Evolutionary conservation across 768 basidiomycete species (phyloP).

Genomic region (Dacryopinax spathularia): DNA sequence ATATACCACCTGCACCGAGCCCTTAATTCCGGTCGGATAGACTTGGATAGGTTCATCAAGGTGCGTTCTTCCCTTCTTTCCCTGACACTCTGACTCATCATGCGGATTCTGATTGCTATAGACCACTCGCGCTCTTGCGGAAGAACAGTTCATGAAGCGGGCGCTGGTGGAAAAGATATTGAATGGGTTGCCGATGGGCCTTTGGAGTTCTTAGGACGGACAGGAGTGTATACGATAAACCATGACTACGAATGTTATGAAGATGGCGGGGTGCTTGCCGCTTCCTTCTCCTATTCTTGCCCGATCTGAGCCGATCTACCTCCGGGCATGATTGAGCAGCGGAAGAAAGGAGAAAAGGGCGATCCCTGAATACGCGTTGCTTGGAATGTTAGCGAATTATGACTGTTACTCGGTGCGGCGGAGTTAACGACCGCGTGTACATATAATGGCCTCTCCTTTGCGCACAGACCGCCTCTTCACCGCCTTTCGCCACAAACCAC

Average conservation of each 20-base stretch:
- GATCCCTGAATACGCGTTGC: too few species aligned
- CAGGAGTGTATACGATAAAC: too few species aligned
- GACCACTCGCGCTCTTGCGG: constrained; percentile 74
- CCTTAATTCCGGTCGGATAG: constrained; percentile 77
- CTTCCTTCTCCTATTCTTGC: background rate
- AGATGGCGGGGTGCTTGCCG: too few species aligned
- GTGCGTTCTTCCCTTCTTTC: constrained; percentile 32
- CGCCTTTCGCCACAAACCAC: too few species aligned
- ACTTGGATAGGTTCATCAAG: constrained; percentile 86
- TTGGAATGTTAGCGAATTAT: background rate
- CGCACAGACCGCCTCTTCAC: too few species aligned
- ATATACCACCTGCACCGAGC: constrained; percentile 93
- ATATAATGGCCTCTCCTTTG: too few species aligned
- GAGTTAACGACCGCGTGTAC: too few species aligned
- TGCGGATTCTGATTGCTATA: constrained; percentile 20
- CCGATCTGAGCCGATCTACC: background rate
- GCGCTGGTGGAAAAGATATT: constrained; percentile 83
- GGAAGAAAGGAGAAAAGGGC: too few species aligned
- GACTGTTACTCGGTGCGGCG: background rate
- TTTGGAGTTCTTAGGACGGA: constrained; percentile 12
- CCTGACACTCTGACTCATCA: constrained; percentile 11
- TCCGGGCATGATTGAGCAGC: background rate
- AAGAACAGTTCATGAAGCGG: constrained; percentile 95
- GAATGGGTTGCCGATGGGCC: constrained; percentile 20
- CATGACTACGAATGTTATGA: too few species aligned